Percentiles rank a stretch among this genome's conserved stretches.
phyloP scores from a whole-genome alignment of 768 basidiomycete genomes.

The Suillus discolor region DNA sequence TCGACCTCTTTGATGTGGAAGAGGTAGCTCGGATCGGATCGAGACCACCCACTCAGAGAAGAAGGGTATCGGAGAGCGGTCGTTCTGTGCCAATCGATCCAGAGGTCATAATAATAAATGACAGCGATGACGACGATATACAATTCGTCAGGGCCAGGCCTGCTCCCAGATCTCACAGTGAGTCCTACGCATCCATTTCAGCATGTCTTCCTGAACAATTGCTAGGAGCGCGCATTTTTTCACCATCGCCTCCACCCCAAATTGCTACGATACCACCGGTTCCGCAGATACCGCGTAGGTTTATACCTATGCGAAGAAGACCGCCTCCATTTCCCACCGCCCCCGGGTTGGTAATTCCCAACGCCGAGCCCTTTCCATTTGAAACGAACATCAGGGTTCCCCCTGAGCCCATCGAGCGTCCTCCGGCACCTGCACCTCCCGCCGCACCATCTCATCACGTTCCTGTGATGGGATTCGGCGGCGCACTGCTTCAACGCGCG shows the following conservation, averaged over 20 bases:
- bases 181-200: slow-evolving; percentile 5
- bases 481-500: slow-evolving; percentile 54
- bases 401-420: slow-evolving; percentile 25
- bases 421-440: slow-evolving; percentile 29
- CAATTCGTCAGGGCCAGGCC: slow-evolving; percentile 29
- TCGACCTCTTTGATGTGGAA: slow-evolving; percentile 43
- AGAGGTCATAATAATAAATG: slow-evolving; percentile 37
- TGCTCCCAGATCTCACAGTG: slow-evolving; percentile 22
- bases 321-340: slow-evolving; percentile 32
- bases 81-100: slow-evolving; percentile 18
- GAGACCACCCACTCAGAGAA: slow-evolving; percentile 26
- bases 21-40: slow-evolving; percentile 30
- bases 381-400: slow-evolving; percentile 37
- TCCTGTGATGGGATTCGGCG: slow-evolving; percentile 67
- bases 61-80: slow-evolving; percentile 26
- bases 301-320: slow-evolving; percentile 40
- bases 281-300: slow-evolving; percentile 46
- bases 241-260: slow-evolving; percentile 53
- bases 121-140: slow-evolving; percentile 44
- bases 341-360: slow-evolving; percentile 52
- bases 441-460: slow-evolving; percentile 57
- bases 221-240: slow-evolving; percentile 33
- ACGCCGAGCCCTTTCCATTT: slow-evolving; percentile 53
- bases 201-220: slow-evolving; percentile 11
- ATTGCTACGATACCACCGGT: slow-evolving; percentile 53